phyloP scores from a whole-genome alignment of 768 basidiomycete species.

The Tylopilus intermedius region DNA sequence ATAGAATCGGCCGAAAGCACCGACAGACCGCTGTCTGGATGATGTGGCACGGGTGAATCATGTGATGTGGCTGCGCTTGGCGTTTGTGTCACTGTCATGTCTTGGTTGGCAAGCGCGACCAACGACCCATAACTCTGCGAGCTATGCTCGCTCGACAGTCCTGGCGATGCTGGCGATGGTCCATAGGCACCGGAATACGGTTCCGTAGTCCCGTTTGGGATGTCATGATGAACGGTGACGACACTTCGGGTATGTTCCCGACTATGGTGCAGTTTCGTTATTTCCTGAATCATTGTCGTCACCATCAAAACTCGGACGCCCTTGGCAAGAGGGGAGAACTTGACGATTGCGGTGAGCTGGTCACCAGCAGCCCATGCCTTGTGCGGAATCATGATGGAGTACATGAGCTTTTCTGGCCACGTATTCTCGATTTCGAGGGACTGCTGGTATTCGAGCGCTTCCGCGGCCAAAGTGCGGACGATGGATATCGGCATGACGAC shows the following conservation, averaged over 20 bases:
- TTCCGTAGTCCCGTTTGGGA: conserved; percentile 54
- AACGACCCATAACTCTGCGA: conserved; percentile 16
- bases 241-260: conserved; percentile 61
- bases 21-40: neutral
- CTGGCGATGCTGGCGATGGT: conserved; percentile 7
- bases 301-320: conserved; percentile 71
- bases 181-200: conserved; percentile 5
- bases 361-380: conserved; percentile 95
- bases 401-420: conserved; percentile 98
- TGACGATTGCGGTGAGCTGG: conserved; percentile 71
- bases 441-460: conserved; percentile 93
- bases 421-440: conserved; percentile 94
- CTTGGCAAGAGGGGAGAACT: conserved; percentile 83
- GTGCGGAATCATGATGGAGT: conserved; percentile 87
- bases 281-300: conserved; percentile 68
- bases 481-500: conserved; percentile 58
- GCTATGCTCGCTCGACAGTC: conserved; percentile 15
- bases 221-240: conserved; percentile 61
- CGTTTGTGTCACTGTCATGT: conserved; percentile 10
- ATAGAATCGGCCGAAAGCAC: conserved; percentile 6
- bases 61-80: conserved; percentile 14
- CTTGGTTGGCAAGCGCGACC: conserved; percentile 2
- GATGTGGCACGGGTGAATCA: conserved; percentile 4
- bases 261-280: conserved; percentile 50
- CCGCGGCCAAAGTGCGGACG: conserved; percentile 66